A percentile compares a stretch with the other conserved stretches of the same genome.
Conservation (phyloP, 2,329 filamentous ascomycete species). For the Verticillium zaregamsianum region DNA sequence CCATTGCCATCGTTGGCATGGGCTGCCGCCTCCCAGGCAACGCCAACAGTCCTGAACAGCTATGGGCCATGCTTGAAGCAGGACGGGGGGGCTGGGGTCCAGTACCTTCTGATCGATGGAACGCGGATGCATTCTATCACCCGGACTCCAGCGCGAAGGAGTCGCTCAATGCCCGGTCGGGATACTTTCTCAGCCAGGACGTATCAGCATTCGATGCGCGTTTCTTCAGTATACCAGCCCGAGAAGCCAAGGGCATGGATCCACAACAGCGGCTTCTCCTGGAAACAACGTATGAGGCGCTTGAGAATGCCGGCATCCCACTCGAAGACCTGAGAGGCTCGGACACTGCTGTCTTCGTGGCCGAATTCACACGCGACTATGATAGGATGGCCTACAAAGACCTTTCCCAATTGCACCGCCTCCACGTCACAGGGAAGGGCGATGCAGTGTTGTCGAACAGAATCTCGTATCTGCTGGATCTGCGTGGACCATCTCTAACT, state of each 20-base stretch:
- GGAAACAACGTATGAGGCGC: constrained; percentile 34
- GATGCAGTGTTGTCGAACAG: constrained; percentile 26
- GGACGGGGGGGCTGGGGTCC: constrained; percentile 14
- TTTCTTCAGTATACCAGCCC: constrained; percentile 34
- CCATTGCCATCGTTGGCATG: constrained; percentile 19
- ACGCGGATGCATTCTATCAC: constrained; percentile 17
- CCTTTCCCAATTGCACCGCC: neutral
- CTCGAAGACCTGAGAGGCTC: constrained; percentile 16
- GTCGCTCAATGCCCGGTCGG: neutral
- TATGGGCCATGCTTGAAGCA: constrained; percentile 22
- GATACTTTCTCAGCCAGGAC: constrained; percentile 11
- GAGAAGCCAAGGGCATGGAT: constrained; percentile 35
- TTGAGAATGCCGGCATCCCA: constrained; percentile 31
- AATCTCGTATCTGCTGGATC: constrained; percentile 29
- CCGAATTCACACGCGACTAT: constrained; percentile 19
- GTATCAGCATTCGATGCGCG: constrained; percentile 28
- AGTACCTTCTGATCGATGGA: constrained; percentile 19
- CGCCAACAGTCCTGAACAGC: constrained; percentile 12
- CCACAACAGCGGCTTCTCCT: constrained; percentile 37
- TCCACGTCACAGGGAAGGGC: constrained; percentile 15
- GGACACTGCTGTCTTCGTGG: constrained; percentile 25
- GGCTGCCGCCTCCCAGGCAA: constrained; percentile 15
- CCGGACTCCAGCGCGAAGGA: constrained; percentile 8
- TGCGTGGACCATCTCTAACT: constrained; percentile 29
- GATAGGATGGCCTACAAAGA: neutral